These are phyloP conservation scores for Nemania serpens DNA, from an alignment of 2,329 filamentous ascomycete genomes.

Conservation along the genomic window DNA sequence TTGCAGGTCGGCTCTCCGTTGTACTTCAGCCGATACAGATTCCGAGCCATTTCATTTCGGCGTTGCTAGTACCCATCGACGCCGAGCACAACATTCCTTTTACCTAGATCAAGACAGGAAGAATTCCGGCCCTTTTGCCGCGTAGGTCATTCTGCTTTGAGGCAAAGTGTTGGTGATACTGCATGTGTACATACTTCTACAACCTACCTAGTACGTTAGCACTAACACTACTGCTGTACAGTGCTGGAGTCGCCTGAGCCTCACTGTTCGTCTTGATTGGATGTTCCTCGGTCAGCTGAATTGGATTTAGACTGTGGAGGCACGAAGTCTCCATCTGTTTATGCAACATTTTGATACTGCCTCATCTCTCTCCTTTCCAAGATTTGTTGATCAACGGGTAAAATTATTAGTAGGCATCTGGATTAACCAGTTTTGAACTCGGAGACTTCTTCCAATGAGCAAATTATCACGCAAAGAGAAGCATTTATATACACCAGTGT, in stretches of 20 bases:
- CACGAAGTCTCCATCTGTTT: not conserved
- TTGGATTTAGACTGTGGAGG: slow-evolving; percentile 12
- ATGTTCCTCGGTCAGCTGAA: slow-evolving; percentile 25
- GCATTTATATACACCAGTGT: too few species aligned
- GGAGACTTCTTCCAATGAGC: too few species aligned
- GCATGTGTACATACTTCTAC: slow-evolving; percentile 4
- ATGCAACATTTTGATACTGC: too few species aligned
- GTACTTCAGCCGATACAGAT: slow-evolving; percentile 1
- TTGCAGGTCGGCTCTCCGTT: not conserved
- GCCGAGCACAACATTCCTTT: slow-evolving; percentile 1
- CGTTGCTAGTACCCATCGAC: slow-evolving; percentile 1
- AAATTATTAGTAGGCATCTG: not conserved
- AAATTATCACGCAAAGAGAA: too few species aligned
- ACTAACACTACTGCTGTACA: too few species aligned
- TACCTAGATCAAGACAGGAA: slow-evolving; percentile 8
- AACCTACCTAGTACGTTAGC: not conserved
- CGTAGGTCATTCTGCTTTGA: slow-evolving; percentile 5
- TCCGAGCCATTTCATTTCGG: slow-evolving; percentile 14
- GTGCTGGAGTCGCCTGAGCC: not conserved
- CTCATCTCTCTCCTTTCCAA: not conserved
- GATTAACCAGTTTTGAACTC: too few species aligned
- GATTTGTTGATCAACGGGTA: not conserved
- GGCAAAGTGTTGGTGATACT: slow-evolving; percentile 14
- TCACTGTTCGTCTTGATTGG: slow-evolving; percentile 18
- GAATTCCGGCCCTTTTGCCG: slow-evolving; percentile 3